Evolutionary conservation across 2,329 filamentous ascomycete species (phyloP).

Genomic region (Aspergillus floridensis): DNA sequence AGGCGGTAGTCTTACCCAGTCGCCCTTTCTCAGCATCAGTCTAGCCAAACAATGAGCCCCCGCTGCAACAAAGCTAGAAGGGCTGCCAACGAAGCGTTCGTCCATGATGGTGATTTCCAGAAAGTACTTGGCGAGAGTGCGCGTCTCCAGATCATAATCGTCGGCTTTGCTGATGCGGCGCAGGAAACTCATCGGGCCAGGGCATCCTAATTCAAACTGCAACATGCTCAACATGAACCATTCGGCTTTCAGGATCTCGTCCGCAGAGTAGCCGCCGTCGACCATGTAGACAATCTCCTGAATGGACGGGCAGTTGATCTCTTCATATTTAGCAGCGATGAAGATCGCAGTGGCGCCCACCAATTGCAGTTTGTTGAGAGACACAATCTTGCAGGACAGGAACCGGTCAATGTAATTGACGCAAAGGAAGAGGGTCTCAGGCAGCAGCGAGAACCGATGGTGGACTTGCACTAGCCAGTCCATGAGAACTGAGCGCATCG

Average conservation of each 20-base stretch:
- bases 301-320: conserved; percentile 95
- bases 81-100: conserved; percentile 88
- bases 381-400: conserved; percentile 90
- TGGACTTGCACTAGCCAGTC: conserved; percentile 98
- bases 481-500: conserved; percentile 95
- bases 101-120: conserved; percentile 97
- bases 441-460: conserved; percentile 81
- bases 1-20: conserved; percentile 67
- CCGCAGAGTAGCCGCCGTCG: conserved; percentile 79
- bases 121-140: conserved; percentile 96
- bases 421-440: conserved; percentile 90
- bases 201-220: conserved; percentile 92
- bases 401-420: conserved; percentile 98
- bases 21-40: conserved; percentile 83
- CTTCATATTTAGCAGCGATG: conserved; percentile 95
- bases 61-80: conserved; percentile 85
- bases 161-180: conserved; percentile 97
- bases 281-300: conserved; percentile 99
- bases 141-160: conserved; percentile 92
- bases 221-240: conserved; percentile 98
- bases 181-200: conserved; percentile 98
- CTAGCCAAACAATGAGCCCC: conserved; percentile 90
- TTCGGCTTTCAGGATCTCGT: conserved; percentile 96
- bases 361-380: conserved; percentile 88
- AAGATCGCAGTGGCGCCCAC: conserved; percentile 95